phyloP scores from a whole-genome alignment of 148 eudicot genomes.

The Limonium bicolor region DNA sequence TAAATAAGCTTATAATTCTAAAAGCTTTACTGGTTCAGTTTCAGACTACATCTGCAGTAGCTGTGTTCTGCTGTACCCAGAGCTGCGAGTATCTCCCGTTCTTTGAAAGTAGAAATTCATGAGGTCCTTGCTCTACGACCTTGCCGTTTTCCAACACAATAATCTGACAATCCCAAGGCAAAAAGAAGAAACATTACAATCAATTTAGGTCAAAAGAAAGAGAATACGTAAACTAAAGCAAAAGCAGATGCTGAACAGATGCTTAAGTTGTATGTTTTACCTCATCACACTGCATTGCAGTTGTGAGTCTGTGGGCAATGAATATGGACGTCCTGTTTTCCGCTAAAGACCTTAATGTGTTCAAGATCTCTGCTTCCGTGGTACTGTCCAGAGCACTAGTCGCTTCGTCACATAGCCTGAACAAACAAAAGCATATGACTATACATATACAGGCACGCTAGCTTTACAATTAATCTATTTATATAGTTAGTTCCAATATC shows the following conservation, averaged over 20 bases:
- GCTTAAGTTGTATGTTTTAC: conserved; percentile 17
- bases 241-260: neutral
- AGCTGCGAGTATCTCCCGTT: conserved; percentile 88
- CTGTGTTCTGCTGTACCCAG: conserved; percentile 94
- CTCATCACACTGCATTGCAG: conserved; percentile 98
- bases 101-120: conserved; percentile 53
- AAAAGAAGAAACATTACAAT: too few relatives aligned
- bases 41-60: too few relatives aligned
- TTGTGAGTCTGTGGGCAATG: conserved; percentile 92
- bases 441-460: too few relatives aligned
- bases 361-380: conserved; percentile 85
- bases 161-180: conserved; percentile 66
- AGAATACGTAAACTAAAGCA: neutral
- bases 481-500: too few relatives aligned
- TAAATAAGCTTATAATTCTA: too few relatives aligned
- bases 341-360: conserved; percentile 75
- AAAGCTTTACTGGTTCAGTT: too few relatives aligned
- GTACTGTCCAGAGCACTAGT: conserved; percentile 98
- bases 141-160: conserved; percentile 80
- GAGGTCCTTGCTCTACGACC: conserved; percentile 95
- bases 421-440: too few relatives aligned
- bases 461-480: too few relatives aligned
- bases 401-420: conserved; percentile 95
- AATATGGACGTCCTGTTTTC: conserved; percentile 73
- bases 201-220: neutral